Percentiles rank a stretch among this genome's conserved stretches.
These are phyloP conservation scores for Ploettnerulaceae sp. DNA, from an alignment of 2,329 filamentous ascomycete species.

Conservation along the genomic window DNA sequence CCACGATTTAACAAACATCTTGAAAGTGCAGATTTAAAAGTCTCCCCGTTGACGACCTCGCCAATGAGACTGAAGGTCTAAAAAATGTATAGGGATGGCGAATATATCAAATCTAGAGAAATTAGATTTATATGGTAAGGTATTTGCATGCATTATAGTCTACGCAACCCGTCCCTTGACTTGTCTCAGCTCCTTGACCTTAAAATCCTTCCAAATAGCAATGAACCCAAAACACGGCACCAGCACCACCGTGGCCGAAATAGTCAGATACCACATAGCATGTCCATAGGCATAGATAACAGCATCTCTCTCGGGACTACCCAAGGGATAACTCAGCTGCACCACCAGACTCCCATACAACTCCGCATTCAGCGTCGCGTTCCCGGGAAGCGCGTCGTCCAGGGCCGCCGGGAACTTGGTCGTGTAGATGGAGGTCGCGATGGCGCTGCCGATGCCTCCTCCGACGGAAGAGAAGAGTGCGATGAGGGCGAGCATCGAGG, in stretches of 20 bases:
- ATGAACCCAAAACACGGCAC: constrained; percentile 39
- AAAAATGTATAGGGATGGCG: no score
- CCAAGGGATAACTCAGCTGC: constrained; percentile 50
- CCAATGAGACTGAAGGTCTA: no score
- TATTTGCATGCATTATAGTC: neutral
- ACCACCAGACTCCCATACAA: constrained; percentile 48
- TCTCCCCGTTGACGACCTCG: no score
- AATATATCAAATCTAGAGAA: no score
- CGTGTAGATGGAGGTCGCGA: constrained; percentile 63
- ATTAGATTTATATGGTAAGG: neutral
- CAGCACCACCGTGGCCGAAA: constrained; percentile 37
- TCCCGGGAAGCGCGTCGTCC: constrained; percentile 41
- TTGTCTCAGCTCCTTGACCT: constrained; percentile 38
- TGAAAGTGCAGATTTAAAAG: no score
- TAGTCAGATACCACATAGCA: constrained; percentile 43
- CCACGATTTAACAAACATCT: no score
- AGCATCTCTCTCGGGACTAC: constrained; percentile 46
- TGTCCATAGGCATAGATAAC: constrained; percentile 58
- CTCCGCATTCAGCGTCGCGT: constrained; percentile 20
- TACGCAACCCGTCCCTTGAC: constrained; percentile 22
- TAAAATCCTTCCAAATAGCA: constrained; percentile 44
- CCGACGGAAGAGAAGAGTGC: constrained; percentile 57
- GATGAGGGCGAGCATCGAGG: constrained; percentile 56
- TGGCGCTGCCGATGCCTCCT: constrained; percentile 53
- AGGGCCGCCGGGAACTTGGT: constrained; percentile 43